Conservation (phyloP, 2,329 filamentous ascomycete genomes). For the Cordyceps pruinosa region DNA sequence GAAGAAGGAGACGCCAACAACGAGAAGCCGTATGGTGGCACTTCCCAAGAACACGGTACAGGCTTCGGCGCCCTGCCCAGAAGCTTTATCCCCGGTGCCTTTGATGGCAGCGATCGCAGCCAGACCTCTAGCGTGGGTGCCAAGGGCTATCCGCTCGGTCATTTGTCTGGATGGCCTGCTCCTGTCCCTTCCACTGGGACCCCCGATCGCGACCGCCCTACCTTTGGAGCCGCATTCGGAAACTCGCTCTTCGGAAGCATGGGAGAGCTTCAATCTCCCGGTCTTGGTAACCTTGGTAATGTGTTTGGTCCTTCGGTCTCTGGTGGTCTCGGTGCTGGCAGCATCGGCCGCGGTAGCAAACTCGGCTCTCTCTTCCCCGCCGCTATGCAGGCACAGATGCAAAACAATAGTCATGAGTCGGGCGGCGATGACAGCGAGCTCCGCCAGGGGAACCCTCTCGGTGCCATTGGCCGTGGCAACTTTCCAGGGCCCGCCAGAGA, state of each 20-base stretch:
- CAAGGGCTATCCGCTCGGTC: constrained; percentile 62
- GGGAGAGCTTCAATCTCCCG: constrained; percentile 71
- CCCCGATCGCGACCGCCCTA: constrained; percentile 57
- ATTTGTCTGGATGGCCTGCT: constrained; percentile 56
- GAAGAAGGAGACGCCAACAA: constrained; percentile 50
- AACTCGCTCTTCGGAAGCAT: constrained; percentile 73
- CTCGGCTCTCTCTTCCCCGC: constrained; percentile 80
- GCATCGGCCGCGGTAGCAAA: constrained; percentile 71
- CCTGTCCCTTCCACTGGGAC: constrained; percentile 54
- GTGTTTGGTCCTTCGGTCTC: constrained; percentile 61
- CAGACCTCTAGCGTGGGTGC: constrained; percentile 85
- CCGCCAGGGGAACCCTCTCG: constrained; percentile 55
- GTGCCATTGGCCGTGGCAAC: constrained; percentile 58
- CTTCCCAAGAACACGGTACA: constrained; percentile 32
- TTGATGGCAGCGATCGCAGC: constrained; percentile 78
- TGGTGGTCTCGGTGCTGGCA: constrained; percentile 51
- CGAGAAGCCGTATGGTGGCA: constrained; percentile 39
- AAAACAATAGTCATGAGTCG: constrained; percentile 61
- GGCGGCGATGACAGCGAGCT: constrained; percentile 51
- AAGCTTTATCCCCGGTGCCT: constrained; percentile 43
- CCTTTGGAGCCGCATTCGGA: constrained; percentile 58
- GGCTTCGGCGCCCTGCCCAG: constrained; percentile 50
- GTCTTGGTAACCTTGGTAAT: constrained; percentile 58
- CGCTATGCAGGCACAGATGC: constrained; percentile 89
- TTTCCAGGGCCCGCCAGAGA: constrained; percentile 50